Conservation (phyloP, 352 stramenopile species). For the Phytophthora chlamydospora region DNA sequence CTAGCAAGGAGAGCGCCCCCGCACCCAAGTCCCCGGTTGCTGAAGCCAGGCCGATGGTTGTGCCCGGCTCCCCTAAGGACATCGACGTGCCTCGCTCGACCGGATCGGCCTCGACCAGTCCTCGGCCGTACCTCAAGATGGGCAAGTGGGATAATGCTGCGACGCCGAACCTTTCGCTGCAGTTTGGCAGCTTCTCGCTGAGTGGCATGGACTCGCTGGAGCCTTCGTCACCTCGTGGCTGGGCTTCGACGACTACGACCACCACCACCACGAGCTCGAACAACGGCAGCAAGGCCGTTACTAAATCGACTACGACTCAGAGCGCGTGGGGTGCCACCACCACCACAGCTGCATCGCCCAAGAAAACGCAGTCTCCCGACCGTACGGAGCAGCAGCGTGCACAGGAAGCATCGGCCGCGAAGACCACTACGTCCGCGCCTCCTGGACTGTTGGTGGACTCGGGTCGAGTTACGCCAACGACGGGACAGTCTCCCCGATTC, state of each 20-base stretch:
- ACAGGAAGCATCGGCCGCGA: constrained; percentile 31
- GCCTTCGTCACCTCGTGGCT: constrained; percentile 65
- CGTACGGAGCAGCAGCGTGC: constrained; percentile 37
- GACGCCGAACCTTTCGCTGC: constrained; percentile 75
- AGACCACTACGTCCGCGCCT: constrained; percentile 61
- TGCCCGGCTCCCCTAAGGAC: constrained; percentile 74
- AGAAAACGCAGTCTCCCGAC: constrained; percentile 73
- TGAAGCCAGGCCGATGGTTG: constrained; percentile 48
- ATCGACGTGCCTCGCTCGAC: constrained; percentile 47
- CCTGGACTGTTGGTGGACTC: constrained; percentile 76
- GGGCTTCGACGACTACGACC: constrained; percentile 55
- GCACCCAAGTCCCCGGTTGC: constrained; percentile 39
- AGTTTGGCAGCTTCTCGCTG: constrained; percentile 90
- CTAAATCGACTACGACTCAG: constrained; percentile 53
- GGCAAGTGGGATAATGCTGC: constrained; percentile 81
- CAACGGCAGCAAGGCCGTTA: constrained; percentile 46
- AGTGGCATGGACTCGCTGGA: constrained; percentile 67
- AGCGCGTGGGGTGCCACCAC: constrained; percentile 55
- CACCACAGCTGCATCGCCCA: constrained; percentile 54
- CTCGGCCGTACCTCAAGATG: constrained; percentile 85
- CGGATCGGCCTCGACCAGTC: constrained; percentile 51
- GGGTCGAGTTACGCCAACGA: constrained; percentile 70
- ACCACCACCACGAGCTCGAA: constrained; percentile 48
- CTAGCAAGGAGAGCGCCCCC: constrained; percentile 21
- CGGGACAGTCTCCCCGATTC: constrained; percentile 67